Percentiles rank a stretch among this genome's conserved stretches.
Evolutionary conservation across 192 early-diverging fungal genomes (phyloP).

Genomic region (Backusella tarrabulga): DNA sequence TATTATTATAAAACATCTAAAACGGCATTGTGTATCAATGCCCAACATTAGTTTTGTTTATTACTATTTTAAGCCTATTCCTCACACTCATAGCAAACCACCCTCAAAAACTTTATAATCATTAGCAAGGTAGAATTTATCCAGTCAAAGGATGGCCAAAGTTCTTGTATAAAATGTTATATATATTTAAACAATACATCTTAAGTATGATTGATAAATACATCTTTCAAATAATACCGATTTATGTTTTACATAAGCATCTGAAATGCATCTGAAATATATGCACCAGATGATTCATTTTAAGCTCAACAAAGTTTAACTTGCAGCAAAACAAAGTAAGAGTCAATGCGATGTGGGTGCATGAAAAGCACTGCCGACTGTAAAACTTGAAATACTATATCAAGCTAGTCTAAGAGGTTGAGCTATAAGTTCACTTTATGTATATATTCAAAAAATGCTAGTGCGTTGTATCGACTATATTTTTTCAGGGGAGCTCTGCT

Average conservation of each 20-base stretch:
- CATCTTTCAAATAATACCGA: not conserved
- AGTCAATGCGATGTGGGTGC: not conserved
- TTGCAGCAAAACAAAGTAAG: not conserved
- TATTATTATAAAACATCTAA: not conserved
- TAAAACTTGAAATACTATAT: not conserved
- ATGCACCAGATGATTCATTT: not conserved
- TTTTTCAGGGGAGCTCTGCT: not conserved
- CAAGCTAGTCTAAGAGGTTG: not conserved
- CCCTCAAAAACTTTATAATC: not conserved
- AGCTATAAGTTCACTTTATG: not conserved
- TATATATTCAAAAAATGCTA: not conserved
- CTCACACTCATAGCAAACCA: not conserved
- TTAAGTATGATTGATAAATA: not conserved
- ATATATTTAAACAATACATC: not conserved
- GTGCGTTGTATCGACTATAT: not conserved
- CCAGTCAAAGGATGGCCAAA: not conserved
- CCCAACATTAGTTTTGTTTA: not conserved
- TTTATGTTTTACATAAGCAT: not conserved
- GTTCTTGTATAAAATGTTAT: not conserved
- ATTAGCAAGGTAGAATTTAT: not conserved
- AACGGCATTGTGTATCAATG: not conserved
- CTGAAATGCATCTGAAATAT: not conserved
- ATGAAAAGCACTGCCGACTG: not conserved
- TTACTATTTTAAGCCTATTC: not conserved
- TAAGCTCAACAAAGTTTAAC: not conserved